Evolutionary conservation across 148 eudicot genomes (phyloP), one percentile per base, ranked within the genome.

Genomic region (Vaccinium darrowii): DNA sequence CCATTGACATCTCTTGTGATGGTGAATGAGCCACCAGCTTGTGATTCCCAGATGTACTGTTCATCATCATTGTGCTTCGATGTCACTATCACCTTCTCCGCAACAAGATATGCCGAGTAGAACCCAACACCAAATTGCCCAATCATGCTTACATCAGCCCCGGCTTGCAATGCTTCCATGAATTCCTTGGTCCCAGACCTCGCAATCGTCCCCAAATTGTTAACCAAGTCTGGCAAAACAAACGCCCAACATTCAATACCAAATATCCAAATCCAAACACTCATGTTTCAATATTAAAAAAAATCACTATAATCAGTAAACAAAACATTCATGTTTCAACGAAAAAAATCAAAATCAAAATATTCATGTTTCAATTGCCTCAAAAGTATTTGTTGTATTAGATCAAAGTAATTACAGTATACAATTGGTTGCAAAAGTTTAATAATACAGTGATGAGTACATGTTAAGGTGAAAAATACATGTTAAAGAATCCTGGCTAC

Each of bases 71-170:
- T 95, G 92, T 93, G 98, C 87, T 95, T 95, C 51, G 96, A 93
- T 16, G 95, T 94, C 14, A 95, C 98, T 30, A 95, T 90, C 1
- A 95, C 98, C 86, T 94, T 95, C 84, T 95, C 98, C 6, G 98
- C 96, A 51, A 93, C 98, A 80, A 95, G 91, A 85, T 95, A 95
- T 15, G 96, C 96, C 1, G 98, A 94, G 91, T 95, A 95, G 85
- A 94, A 94, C 30, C 98, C 98, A 53, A 95, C 98, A 53, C 98
- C 98, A 33, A 94, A 95, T 39, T 95, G 98, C 21, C 98, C 98
- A 82, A 95, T 95, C 98, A 95, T 95, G 89, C 98, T 95, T 1
- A 95, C 98, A 89, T 95, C 98, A 2, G 98, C 98, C 8, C 98
- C 98, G 0, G 98, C 98, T 54, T 95, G 98, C 83, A 95, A 65